phyloP scores from a whole-genome alignment of 495 filamentous ascomycete genomes.

The Podospora pseudoanserina region DNA sequence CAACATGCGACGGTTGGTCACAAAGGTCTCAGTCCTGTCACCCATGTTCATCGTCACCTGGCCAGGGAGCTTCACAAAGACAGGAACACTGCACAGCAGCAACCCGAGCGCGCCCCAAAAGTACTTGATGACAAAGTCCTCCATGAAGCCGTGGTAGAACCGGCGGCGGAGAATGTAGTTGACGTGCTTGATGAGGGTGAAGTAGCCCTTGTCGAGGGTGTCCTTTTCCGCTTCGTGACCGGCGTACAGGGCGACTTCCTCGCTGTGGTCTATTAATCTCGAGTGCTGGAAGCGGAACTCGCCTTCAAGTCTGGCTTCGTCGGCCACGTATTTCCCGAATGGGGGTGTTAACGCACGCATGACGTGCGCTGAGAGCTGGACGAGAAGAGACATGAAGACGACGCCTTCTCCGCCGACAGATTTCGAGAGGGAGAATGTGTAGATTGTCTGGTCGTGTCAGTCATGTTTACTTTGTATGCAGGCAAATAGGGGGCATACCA shows the following conservation, averaged over 20 bases:
- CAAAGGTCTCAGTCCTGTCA: slow-evolving; percentile 90
- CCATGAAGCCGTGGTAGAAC: slow-evolving; percentile 96
- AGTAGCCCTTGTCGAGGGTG: slow-evolving; percentile 95
- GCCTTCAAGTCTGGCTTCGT: slow-evolving; percentile 89
- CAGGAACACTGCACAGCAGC: slow-evolving; percentile 90
- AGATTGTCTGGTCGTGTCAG: slow-evolving; percentile 57
- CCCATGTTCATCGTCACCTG: slow-evolving; percentile 66
- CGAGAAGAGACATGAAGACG: slow-evolving; percentile 88
- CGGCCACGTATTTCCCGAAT: slow-evolving; percentile 96
- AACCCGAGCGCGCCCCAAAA: slow-evolving; percentile 96
- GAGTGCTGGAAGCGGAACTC: slow-evolving; percentile 97
- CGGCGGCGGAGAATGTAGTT: slow-evolving; percentile 87
- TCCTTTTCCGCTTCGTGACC: slow-evolving; percentile 97
- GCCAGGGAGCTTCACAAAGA: slow-evolving; percentile 90
- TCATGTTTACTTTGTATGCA: not conserved
- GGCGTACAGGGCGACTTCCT: slow-evolving; percentile 88
- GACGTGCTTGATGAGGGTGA: slow-evolving; percentile 97
- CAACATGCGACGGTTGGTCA: slow-evolving; percentile 89
- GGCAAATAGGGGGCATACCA: slow-evolving; percentile 47
- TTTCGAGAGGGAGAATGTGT: slow-evolving; percentile 87
- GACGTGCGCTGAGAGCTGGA: slow-evolving; percentile 85
- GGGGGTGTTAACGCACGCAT: slow-evolving; percentile 97
- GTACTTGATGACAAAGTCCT: slow-evolving; percentile 98
- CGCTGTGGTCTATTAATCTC: slow-evolving; percentile 87
- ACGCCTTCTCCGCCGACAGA: slow-evolving; percentile 92